Base-by-base conservation (phyloP, 192 early-diverging fungal genomes). In the Chytriomyces hyalinus region DNA sequence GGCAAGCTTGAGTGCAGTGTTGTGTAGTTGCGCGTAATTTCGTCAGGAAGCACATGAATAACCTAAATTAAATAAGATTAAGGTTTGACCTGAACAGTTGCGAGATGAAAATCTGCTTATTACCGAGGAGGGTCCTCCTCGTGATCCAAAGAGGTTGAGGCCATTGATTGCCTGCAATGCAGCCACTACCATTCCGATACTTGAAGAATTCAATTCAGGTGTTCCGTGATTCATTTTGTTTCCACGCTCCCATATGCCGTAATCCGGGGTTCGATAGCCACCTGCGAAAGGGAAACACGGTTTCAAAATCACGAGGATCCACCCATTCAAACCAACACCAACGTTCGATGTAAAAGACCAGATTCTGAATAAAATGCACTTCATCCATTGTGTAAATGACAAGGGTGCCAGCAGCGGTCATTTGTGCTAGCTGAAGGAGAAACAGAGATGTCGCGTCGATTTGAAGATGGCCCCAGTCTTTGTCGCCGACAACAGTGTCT, bases 241-340 rank as follows among this genome's bases (percentile, higher is more conserved):
- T 63, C 94, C 94, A 62, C 94, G 83, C 67, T 96, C 94, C 94
- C 94, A 96, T 53, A 94, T 91, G 62, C 94, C 94, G 78, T 92
- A 94, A 70, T 95, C 94, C 0, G 93, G 93, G 6, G 93, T 94
- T 77, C 92, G 90, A 77, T 93, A 94, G 0, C 70, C 81, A 5
- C 78, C 78, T 83, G 64, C 24, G 24, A 26, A 26, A 26, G 24
- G 24, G 24, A 26, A 26, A 26, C 24, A 26, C 0, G 11, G 24
- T 11, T 49, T 44, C 44, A 75, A 53, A 66, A 75, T n/a, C 13
- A n/a, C 47, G 22, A 11, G 26, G n/a, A 22, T 65, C 17, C 11
- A 11, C 1, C 17, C 24, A 26, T 26, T 26, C 24, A 0, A 26
- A 26, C 20, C 4, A 26, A 62, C 86, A 49, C 59, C 13, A 77